These are phyloP conservation scores for Solanum bukasovii DNA, from an alignment of 257 asterid genomes.

Conservation along the genomic window DNA sequence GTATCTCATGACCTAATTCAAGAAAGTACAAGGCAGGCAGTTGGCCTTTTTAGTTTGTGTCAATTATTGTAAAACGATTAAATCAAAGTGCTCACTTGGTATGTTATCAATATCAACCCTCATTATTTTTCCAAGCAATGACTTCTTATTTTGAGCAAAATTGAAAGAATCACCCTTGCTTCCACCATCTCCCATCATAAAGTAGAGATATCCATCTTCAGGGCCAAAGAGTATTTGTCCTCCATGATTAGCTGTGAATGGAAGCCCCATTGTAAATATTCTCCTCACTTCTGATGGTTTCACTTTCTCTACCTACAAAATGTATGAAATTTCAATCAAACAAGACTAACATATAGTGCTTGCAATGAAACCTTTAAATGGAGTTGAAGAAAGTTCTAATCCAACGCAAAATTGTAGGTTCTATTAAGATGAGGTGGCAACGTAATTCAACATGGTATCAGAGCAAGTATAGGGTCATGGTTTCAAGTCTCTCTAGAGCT, in stretches of 20 bases:
- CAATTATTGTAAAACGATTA: background rate
- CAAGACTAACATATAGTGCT: background rate
- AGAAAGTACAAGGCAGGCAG: background rate
- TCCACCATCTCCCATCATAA: slow-evolving; percentile 92
- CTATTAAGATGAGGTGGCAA: background rate
- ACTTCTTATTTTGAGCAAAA: slow-evolving; percentile 82
- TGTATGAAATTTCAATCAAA: background rate
- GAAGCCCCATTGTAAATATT: slow-evolving; percentile 77
- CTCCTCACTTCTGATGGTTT: slow-evolving; percentile 61
- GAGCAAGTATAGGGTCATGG: background rate
- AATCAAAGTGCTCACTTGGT: slow-evolving; percentile 45
- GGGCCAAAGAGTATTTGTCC: slow-evolving; percentile 98
- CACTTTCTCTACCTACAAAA: slow-evolving; percentile 43
- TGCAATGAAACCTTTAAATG: background rate
- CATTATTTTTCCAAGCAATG: slow-evolving; percentile 77
- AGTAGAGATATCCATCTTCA: slow-evolving; percentile 65
- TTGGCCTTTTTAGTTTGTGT: background rate
- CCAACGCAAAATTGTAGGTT: too few species aligned
- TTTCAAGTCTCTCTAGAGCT: too few species aligned
- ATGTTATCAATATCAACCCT: slow-evolving; percentile 65
- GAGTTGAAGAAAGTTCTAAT: background rate
- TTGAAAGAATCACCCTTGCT: slow-evolving; percentile 68
- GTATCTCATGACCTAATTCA: background rate
- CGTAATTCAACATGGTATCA: background rate
- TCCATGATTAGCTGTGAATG: slow-evolving; percentile 52